Evolutionary conservation across 371 early-diverging fungal genomes (phyloP), one percentile per base, ranked within the genome.

Genomic region (Blakeslea trispora): DNA sequence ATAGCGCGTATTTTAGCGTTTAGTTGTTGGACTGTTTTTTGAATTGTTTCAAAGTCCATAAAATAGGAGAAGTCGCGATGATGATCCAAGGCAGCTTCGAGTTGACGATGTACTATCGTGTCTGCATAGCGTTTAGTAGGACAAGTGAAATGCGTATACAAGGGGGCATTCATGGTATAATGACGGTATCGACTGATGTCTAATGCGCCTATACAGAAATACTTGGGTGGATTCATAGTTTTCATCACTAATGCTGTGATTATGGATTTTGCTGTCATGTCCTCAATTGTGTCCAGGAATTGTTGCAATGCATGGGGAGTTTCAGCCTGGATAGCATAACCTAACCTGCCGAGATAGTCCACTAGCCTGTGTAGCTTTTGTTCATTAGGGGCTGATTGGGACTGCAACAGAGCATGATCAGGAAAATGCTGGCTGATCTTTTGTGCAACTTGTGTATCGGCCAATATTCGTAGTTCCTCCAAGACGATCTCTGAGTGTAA

Each of bases 51-150:
- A 15, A 71, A 55, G 8, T 72, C 75, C 50, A 79, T 45, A 39
- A 82, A 84, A 48, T 28, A 28, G 28, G 28, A 28, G 28, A 76
- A 84, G 10, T 75, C 72, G 50, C 65, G 61, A 43, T 65, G 63
- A 44, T 67, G 66, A 6, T 57, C 57, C 2, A 72, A 23, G 9
- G 57, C 53, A 3, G 66, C 63, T 22, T 76, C 71, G 13, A 91
- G 55, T 46, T 82, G 79, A 7, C 97, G 88, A 62, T 98, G 99
- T 0, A 98, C 98, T 44, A 98, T 69, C 23, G 96, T 70, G 71
- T 97, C 97, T n/a, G 97, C 89, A 68, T 96, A 97, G 48, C 97
- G 81, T 17, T 94, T 86, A 21, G 96, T 93, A 1, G 99, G 99
- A 5, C 91, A 91, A 3, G 93, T 91, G 69, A 94, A 94, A 65